phyloP scores from a whole-genome alignment of 2,329 filamentous ascomycete genomes.

The Pseudovirgaria hyperparasitica region DNA sequence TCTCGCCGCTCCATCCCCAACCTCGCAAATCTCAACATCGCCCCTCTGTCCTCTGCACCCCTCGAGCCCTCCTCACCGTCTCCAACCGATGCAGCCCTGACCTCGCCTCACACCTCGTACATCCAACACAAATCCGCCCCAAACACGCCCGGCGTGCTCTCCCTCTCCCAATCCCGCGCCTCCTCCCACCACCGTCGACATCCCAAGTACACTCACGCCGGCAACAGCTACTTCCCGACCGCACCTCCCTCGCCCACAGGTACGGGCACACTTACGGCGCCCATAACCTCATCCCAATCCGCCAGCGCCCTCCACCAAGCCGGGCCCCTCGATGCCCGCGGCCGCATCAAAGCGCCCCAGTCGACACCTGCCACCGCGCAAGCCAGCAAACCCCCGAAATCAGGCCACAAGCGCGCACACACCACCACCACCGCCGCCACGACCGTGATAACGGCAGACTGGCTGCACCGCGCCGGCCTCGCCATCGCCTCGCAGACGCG shows the following conservation, averaged over 20 bases:
- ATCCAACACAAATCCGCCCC: conserved; percentile 36
- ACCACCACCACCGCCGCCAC: conserved; percentile 12
- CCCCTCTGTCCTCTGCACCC: conserved; percentile 42
- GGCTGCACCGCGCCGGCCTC: conserved; percentile 46
- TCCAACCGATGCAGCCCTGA: conserved; percentile 14
- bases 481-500: conserved; percentile 43
- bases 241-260: conserved; percentile 13
- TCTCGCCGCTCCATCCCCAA: conserved; percentile 45
- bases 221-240: conserved; percentile 21
- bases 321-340: conserved; percentile 18
- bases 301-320: conserved; percentile 27
- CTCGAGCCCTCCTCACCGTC: conserved; percentile 30
- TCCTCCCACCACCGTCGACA: conserved; percentile 21
- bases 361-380: conserved; percentile 5
- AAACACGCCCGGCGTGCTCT: conserved; percentile 35
- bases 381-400: not conserved
- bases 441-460: conserved; percentile 30
- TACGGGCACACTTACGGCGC: conserved; percentile 7
- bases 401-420: conserved; percentile 15
- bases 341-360: conserved; percentile 16
- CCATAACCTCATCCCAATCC: conserved; percentile 34
- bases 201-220: conserved; percentile 11
- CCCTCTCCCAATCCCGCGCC: conserved; percentile 25
- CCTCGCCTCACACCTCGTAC: conserved; percentile 29
- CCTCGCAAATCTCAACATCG: conserved; percentile 47